Evolutionary conservation across 331 rosid species (phyloP).

Genomic region (Dryas integrifolia): DNA sequence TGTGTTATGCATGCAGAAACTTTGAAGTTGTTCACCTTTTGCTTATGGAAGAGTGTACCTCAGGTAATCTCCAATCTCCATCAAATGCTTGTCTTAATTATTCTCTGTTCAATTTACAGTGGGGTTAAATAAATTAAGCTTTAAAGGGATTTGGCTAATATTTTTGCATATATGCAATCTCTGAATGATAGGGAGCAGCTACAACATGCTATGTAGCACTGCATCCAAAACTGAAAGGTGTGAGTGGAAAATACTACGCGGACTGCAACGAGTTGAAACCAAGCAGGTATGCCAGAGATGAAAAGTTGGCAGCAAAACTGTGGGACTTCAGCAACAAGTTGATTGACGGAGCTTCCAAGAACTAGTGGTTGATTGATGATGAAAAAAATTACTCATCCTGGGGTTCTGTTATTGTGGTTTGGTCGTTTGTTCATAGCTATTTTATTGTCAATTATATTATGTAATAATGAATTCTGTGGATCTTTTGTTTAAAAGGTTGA

Average conservation of each 20-base stretch:
- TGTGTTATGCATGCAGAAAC: conserved; percentile 39
- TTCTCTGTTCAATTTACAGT: not conserved
- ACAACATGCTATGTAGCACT: conserved; percentile 84
- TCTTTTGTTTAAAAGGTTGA: too few species aligned
- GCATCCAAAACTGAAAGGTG: conserved; percentile 71
- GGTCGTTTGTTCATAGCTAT: too few species aligned
- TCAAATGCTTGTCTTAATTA: not conserved
- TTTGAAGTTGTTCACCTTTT: conserved; percentile 52
- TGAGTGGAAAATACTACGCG: conserved; percentile 62
- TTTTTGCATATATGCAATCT: not conserved
- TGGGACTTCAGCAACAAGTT: conserved; percentile 82
- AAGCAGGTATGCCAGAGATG: conserved; percentile 45
- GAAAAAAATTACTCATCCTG: too few species aligned
- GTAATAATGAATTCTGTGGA: too few species aligned
- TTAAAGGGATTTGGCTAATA: too few species aligned
- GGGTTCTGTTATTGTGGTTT: too few species aligned
- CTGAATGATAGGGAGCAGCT: conserved; percentile 65
- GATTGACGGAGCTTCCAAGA: conserved; percentile 31
- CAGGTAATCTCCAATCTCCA: conserved; percentile 44
- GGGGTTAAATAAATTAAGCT: too few species aligned
- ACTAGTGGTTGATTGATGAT: too few species aligned
- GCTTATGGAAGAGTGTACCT: conserved; percentile 77
- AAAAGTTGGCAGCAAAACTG: conserved; percentile 48
- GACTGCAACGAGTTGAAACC: conserved; percentile 72
- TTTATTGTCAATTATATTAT: too few species aligned